Evolutionary conservation across 192 early-diverging fungal species (phyloP).

Genomic region (Mortierella antarctica): DNA sequence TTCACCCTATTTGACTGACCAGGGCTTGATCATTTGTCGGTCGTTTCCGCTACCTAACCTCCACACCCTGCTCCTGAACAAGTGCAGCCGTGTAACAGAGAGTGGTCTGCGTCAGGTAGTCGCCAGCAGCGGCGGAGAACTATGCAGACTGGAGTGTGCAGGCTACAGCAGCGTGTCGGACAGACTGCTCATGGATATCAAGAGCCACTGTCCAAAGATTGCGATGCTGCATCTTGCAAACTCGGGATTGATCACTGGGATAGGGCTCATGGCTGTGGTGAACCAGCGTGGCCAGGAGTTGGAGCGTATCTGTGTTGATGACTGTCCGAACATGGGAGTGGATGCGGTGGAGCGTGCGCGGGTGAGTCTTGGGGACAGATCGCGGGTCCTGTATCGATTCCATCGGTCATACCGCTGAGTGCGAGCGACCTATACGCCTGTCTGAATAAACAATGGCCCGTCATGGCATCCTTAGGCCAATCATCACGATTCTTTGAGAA

Average conservation of each 20-base stretch:
- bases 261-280: slow-evolving; percentile 36
- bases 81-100: slow-evolving; percentile 31
- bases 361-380: slow-evolving; percentile 9
- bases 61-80: slow-evolving; percentile 32
- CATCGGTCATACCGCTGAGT: slow-evolving; percentile 12
- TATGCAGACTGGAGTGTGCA: slow-evolving; percentile 23
- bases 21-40: slow-evolving; percentile 9
- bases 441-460: background rate
- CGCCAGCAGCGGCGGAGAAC: slow-evolving; percentile 13
- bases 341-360: slow-evolving; percentile 43
- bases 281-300: slow-evolving; percentile 26
- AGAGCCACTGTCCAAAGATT: slow-evolving; percentile 43
- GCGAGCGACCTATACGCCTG: too few species aligned
- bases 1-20: slow-evolving; percentile 34
- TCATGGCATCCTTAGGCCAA: background rate
- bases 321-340: slow-evolving; percentile 18
- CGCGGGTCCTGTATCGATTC: slow-evolving; percentile 18
- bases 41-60: slow-evolving; percentile 18
- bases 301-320: slow-evolving; percentile 26
- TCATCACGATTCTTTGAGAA: background rate
- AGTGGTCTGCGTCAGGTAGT: slow-evolving; percentile 15
- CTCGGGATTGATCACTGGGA: slow-evolving; percentile 25
- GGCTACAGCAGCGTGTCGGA: slow-evolving; percentile 26
- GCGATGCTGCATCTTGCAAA: slow-evolving; percentile 15
- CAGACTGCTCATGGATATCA: slow-evolving; percentile 24